A percentile compares a stretch with the other conserved stretches of the same genome.
phyloP scores from a whole-genome alignment of 768 basidiomycete species.

The Tylopilus vinaceipallidus region DNA sequence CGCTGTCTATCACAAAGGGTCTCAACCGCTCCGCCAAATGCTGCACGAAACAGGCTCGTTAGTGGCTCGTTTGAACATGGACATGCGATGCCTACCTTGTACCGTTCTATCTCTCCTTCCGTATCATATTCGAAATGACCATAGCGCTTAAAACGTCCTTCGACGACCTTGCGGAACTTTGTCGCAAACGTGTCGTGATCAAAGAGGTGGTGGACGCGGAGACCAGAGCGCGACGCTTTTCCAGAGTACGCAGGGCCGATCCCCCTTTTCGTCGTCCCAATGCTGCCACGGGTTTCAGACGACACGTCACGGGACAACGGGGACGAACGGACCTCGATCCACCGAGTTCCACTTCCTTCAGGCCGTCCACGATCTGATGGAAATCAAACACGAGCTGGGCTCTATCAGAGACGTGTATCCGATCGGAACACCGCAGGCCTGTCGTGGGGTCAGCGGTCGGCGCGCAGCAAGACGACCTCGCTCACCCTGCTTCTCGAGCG shows the following conservation, averaged over 20 bases:
- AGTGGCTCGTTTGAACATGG: background rate
- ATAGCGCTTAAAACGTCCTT: constrained; percentile 97
- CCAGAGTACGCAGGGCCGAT: constrained; percentile 99
- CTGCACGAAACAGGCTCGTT: constrained; percentile 36
- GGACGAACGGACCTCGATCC: constrained; percentile 59
- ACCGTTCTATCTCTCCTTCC: constrained; percentile 90
- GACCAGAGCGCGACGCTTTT: constrained; percentile 93
- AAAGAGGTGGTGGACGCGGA: constrained; percentile 95
- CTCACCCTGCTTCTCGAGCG: constrained; percentile 77
- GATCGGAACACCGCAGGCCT: constrained; percentile 84
- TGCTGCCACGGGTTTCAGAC: constrained; percentile 44
- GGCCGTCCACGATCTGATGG: constrained; percentile 98
- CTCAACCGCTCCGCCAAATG: constrained; percentile 77
- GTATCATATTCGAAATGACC: constrained; percentile 98
- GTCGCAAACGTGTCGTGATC: constrained; percentile 78
- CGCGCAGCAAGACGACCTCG: background rate
- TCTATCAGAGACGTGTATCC: constrained; percentile 92
- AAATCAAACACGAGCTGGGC: constrained; percentile 98
- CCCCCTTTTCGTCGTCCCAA: constrained; percentile 97
- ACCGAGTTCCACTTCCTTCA: constrained; percentile 97
- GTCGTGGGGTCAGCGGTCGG: constrained; percentile 6
- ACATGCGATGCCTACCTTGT: constrained; percentile 61
- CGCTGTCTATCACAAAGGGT: constrained; percentile 89
- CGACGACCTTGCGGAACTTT: constrained; percentile 94
- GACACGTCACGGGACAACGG: background rate